Evolutionary conservation across 495 filamentous ascomycete species (phyloP), one percentile per base, ranked within the genome.

Genomic region (Penicillium egyptiacum): DNA sequence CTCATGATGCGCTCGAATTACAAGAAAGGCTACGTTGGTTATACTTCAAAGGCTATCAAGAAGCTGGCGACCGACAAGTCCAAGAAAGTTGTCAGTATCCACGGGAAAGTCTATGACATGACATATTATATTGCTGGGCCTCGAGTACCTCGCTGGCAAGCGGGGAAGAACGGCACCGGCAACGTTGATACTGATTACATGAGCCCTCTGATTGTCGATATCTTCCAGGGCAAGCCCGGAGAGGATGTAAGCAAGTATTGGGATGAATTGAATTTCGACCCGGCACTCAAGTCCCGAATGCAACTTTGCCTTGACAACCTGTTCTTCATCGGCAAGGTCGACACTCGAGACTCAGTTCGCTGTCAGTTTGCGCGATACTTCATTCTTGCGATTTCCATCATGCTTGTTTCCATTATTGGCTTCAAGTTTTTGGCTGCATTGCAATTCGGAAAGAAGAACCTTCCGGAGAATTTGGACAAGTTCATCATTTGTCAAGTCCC

Each of bases 401-500:
- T 98, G 59, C 79, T 99, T 33, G 86, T 85, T 64, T 70, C 78
- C 40, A 87, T 99, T 59, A 92, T 99, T 62, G 78, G 82, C 14
- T 95, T 97, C 85, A 99, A 98, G 70, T 99, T 99, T 79, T 81
- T 97, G 56, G 94, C 94, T 11, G 94, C 94, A 1, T 77, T 99
- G 60, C 94, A 99, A 67, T 98, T 99, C 61, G 86, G 88, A 35
- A 84, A 78, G 67, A 97, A 96, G 79, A 96, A 88, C 54, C 77
- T 91, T 26, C 94, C 94, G 0, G 94, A 98, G 75, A 92, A 96
- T 66, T 81, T 97, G 39, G 94, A 99, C 76, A 98, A 98, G 70
- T 99, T 99, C 69, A 78, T 99, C 67, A 98, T 99, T 71, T 95
- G 90, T 70, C 95, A 96, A 72, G 92, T 99, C 33, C 94, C 94